Evolutionary conservation across 768 basidiomycete genomes (phyloP), one percentile per base, ranked within the genome.

Genomic region (Trametes villosa): DNA sequence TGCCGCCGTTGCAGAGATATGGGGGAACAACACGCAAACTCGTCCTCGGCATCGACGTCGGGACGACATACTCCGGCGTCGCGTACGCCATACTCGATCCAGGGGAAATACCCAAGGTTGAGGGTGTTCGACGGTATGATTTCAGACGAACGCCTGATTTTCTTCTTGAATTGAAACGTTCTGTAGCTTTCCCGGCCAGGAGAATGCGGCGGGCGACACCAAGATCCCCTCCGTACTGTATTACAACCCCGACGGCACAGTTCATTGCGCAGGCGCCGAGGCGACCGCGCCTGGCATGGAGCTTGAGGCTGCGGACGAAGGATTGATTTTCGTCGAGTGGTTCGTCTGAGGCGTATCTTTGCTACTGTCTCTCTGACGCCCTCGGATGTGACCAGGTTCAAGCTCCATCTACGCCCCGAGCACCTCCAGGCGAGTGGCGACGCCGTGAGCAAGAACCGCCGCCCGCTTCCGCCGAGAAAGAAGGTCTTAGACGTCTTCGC

Each of bases 191-290:
- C 78, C 79, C 13, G 78, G 77, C 0, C 78, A 80, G 58, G 77
- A 79, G 46, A 73, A 75, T 48, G 52, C 40, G 3, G 53, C 60
- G 3, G 77, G 79, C 4, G 76, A 78, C 49, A 77, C 75, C 48
- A 83, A 82, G 66, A 80, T 83, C 54, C 82, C 82, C 6, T 78
- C 79, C 20, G 72, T 82, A 53, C 62, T 83, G 12, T 83, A 78
- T 65, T 83, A 83, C 57, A 77, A 79, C 54, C 64, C 70, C 33
- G 61, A 67, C 8, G 81, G 81, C 0, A 63, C 63, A 0, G 73
- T 79, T 13, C 71, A 74, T 47, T 78, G 79, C 6, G 74, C 76
- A 30, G 81, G 81, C n/a, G 81, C 80, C 13, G 81, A 82, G 66
- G 77, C 81, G 1, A 67, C 74, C 27, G 71, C 71, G 13, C 76